Evolutionary conservation across 2,329 filamentous ascomycete genomes (phyloP).

Genomic region (Paraphaeosphaeria sporulosa): DNA sequence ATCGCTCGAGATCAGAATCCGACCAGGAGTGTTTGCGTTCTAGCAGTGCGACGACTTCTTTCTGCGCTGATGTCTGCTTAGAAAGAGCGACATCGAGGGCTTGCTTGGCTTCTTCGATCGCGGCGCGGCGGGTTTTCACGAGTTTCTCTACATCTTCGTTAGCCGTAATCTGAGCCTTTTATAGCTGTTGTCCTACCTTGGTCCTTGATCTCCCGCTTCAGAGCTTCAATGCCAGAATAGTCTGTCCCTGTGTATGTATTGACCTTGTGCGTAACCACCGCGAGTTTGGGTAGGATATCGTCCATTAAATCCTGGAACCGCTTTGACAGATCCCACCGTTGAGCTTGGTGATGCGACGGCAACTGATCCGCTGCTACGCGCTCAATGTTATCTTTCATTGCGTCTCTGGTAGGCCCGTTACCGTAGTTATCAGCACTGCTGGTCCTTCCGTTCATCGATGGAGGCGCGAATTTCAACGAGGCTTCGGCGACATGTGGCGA

Average conservation of each 20-base stretch:
- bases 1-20: constrained; percentile 86
- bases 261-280: constrained; percentile 84
- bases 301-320: constrained; percentile 82
- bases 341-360: constrained; percentile 61
- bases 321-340: constrained; percentile 65
- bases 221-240: constrained; percentile 86
- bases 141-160: constrained; percentile 54
- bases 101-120: constrained; percentile 74
- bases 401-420: constrained; percentile 14
- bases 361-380: constrained; percentile 52
- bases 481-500: constrained; percentile 1
- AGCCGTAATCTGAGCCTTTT: not conserved
- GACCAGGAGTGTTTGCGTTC: constrained; percentile 95
- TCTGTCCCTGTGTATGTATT: constrained; percentile 88
- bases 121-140: constrained; percentile 66
- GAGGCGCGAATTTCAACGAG: constrained; percentile 3
- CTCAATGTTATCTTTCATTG: constrained; percentile 36
- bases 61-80: constrained; percentile 85
- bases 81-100: constrained; percentile 84
- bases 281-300: constrained; percentile 82
- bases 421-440: constrained; percentile 18
- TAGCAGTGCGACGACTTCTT: constrained; percentile 92
- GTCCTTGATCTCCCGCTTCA: constrained; percentile 78
- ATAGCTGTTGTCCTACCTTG: constrained; percentile 58
- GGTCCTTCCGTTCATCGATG: constrained; percentile 9